phyloP scores from a whole-genome alignment of 176 grass and related monocot species.

The Carex myosuroides region DNA sequence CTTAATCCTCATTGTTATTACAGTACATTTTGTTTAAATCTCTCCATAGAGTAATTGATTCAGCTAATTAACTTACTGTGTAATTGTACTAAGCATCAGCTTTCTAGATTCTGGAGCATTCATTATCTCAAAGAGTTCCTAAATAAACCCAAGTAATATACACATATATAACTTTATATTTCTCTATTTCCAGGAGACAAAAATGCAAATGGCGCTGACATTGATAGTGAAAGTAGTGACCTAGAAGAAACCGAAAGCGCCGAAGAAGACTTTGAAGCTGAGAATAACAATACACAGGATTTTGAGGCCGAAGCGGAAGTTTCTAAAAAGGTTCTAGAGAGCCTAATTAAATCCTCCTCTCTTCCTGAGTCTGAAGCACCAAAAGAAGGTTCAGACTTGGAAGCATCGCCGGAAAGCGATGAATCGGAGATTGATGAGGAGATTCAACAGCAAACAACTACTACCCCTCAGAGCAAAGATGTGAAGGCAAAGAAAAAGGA shows the following conservation, averaged over 20 bases:
- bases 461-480: slow-evolving; percentile 31
- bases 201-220: slow-evolving; percentile 34
- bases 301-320: slow-evolving; percentile 63
- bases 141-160: neutral
- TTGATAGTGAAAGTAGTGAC: slow-evolving; percentile 44
- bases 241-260: slow-evolving; percentile 42
- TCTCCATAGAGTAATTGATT: neutral
- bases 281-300: slow-evolving; percentile 36
- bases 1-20: neutral
- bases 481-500: slow-evolving; percentile 26
- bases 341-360: slow-evolving; percentile 70
- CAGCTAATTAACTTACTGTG: neutral
- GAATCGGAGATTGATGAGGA: slow-evolving; percentile 31
- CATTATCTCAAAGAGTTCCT: neutral
- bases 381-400: slow-evolving; percentile 3
- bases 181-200: slow-evolving; percentile 38
- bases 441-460: slow-evolving; percentile 22
- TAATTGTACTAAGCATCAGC: neutral
- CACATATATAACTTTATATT: neutral
- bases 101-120: neutral
- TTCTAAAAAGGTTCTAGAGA: slow-evolving; percentile 73
- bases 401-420: neutral
- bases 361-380: slow-evolving; percentile 38
- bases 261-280: slow-evolving; percentile 39
- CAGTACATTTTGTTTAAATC: neutral